Percentiles rank a stretch among this genome's conserved stretches.
Evolutionary conservation across 805 yeast species (phyloP).

Genomic region (Lipomyces anomalus): DNA sequence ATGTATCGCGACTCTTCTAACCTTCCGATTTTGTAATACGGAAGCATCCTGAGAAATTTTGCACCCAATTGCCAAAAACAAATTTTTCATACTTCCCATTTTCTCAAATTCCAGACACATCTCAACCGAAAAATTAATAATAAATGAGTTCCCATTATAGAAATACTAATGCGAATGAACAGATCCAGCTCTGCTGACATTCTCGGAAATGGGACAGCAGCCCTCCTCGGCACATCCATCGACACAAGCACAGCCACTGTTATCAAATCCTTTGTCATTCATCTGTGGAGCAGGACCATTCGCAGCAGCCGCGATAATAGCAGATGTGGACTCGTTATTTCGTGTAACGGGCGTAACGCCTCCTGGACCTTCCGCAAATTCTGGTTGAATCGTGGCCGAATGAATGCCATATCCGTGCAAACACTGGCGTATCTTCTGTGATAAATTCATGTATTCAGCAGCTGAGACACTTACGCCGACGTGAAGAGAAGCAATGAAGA

Average conservation of each 20-base stretch:
- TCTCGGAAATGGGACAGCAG: constrained; percentile 11
- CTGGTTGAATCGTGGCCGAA: constrained; percentile 95
- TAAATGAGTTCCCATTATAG: too few relatives aligned
- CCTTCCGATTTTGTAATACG: too few relatives aligned
- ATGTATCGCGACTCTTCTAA: too few relatives aligned
- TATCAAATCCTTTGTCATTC: constrained; percentile 2
- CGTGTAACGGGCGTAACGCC: not conserved
- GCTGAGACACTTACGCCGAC: constrained; percentile 64
- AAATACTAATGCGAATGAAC: constrained; percentile 4
- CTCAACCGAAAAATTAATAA: too few relatives aligned
- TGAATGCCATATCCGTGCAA: constrained; percentile 82
- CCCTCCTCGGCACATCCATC: constrained; percentile 22
- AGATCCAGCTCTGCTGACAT: not conserved
- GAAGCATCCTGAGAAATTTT: too few relatives aligned
- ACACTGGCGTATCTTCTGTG: constrained; percentile 67
- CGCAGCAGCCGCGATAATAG: not conserved
- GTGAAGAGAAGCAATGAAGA: constrained; percentile 83
- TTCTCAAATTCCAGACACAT: too few relatives aligned
- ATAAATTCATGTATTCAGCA: constrained; percentile 58
- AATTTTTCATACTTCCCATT: too few relatives aligned
- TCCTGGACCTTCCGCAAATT: constrained; percentile 42
- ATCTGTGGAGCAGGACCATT: not conserved
- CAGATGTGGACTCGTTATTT: not conserved
- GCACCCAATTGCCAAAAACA: too few relatives aligned
- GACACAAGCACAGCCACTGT: constrained; percentile 17